These are phyloP conservation scores for Drechslerella coelobrocha DNA, from an alignment of 2,329 filamentous ascomycete genomes.

Conservation along the genomic window DNA sequence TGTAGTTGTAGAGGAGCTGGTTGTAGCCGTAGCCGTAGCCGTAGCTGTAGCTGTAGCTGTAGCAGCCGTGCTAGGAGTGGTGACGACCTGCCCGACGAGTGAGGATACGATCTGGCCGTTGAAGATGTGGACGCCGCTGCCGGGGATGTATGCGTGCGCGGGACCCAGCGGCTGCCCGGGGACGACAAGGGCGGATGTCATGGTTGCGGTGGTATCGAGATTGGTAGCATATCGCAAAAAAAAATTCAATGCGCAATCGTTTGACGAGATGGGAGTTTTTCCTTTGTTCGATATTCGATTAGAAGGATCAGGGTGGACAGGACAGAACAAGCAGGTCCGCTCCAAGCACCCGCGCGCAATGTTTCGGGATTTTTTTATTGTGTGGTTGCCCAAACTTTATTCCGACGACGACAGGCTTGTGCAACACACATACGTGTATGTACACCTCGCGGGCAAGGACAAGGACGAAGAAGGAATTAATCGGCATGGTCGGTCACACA, in stretches of 20 bases:
- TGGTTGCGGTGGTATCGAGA: constrained; percentile 12
- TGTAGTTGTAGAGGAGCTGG: constrained; percentile 63
- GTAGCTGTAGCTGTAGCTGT: constrained; percentile 63
- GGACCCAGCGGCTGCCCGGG: constrained; percentile 83
- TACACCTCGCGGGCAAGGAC: no score
- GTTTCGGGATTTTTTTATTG: constrained; percentile 5
- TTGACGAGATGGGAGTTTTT: no score
- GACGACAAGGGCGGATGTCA: constrained; percentile 64
- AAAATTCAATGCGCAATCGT: no score
- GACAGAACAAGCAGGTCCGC: no score
- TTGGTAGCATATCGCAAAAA: not conserved
- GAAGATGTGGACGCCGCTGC: constrained; percentile 83
- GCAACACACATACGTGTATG: not conserved
- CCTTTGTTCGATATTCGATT: no score
- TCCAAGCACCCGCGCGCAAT: no score
- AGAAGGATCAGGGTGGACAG: no score
- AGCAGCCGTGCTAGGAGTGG: constrained; percentile 64
- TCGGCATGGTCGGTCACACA: not conserved
- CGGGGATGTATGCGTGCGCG: constrained; percentile 71
- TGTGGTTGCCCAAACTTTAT: constrained; percentile 6
- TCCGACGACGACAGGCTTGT: constrained; percentile 9
- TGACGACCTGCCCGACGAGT: constrained; percentile 60
- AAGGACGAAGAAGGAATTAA: no score
- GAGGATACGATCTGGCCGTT: constrained; percentile 75
- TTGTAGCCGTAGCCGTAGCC: constrained; percentile 56